Conservation (phyloP, 2,329 filamentous ascomycete species). For the Scytalidium sp. region DNA sequence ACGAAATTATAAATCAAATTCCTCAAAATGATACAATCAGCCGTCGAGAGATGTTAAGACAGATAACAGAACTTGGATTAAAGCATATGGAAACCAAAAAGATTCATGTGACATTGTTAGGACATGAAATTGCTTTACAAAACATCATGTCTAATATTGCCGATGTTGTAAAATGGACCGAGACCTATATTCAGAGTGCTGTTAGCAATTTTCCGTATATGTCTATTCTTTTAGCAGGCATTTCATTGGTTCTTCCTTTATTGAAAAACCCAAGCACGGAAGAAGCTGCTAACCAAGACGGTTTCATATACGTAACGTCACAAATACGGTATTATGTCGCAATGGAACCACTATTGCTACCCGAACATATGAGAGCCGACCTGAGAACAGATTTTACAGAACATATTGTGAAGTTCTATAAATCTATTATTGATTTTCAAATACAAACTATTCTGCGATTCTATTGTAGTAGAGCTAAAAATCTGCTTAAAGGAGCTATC, state of each 20-base stretch:
- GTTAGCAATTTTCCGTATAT: slow-evolving; percentile 28
- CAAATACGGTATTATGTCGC: slow-evolving; percentile 30
- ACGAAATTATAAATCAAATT: slow-evolving; percentile 7
- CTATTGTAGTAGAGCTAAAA: too few relatives aligned
- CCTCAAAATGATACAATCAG: slow-evolving; percentile 6
- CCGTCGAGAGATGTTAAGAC: slow-evolving; percentile 5
- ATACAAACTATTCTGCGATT: slow-evolving; percentile 30
- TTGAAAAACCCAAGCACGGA: slow-evolving; percentile 28
- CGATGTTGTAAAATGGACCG: slow-evolving; percentile 15
- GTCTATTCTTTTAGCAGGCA: slow-evolving; percentile 31
- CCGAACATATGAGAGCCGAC: slow-evolving; percentile 1
- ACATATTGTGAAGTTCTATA: slow-evolving; percentile 27
- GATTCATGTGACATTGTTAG: slow-evolving; percentile 14
- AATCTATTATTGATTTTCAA: slow-evolving; percentile 33
- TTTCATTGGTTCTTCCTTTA: slow-evolving; percentile 33
- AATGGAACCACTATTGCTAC: slow-evolving; percentile 25
- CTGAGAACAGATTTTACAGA: slow-evolving; percentile 13
- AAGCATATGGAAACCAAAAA: slow-evolving; percentile 13
- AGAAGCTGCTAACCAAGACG: slow-evolving; percentile 27
- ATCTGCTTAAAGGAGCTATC: slow-evolving; percentile 1
- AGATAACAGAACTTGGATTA: slow-evolving; percentile 14
- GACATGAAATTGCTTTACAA: slow-evolving; percentile 15
- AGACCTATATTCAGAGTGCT: slow-evolving; percentile 23
- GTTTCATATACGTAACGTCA: slow-evolving; percentile 31
- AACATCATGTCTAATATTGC: slow-evolving; percentile 22